Base-by-base conservation (phyloP, 2,329 filamentous ascomycete genomes). In the Dendryphion nanum region DNA sequence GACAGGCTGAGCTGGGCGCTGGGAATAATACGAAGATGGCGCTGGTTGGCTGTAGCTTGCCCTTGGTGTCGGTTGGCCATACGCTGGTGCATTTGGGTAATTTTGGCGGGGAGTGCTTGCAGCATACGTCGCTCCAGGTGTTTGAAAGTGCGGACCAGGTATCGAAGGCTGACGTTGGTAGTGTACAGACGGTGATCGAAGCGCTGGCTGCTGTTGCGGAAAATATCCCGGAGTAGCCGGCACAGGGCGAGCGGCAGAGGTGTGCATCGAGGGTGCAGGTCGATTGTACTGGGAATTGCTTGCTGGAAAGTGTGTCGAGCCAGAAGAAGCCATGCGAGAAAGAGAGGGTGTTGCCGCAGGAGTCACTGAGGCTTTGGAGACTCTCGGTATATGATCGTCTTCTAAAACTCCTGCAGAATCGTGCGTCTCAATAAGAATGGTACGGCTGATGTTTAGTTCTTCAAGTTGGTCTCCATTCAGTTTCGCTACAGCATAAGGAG, bases 381-480 rank as follows among this genome's bases (percentile, higher is more conserved):
- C 50, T 20, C 69, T 62, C 2, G 70, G 65, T 2, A 69, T 57
- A 48, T 89, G 85, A 50, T 95, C 89, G 52, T 91, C 87, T 51
- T 94, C 89, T 79, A 94, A 83, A 4, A 85, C 80, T 4, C 89
- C 89, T 46, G 78, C 79, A 62, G 86, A 86, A 54, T 89, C 81
- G 35, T 84, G 81, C 5, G 77, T 81, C 43, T 86, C 80, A 32
- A 94, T 73, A 42, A 88, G 70, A 15, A 95, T 77, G 59, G 82
- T 88, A 31, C 82, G 87, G 67, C 84, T 91, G 58, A 95, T 85
- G 45, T 87, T 83, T 33, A 95, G 72, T 41, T 89, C 86, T 19
- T 83, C 84, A n/a, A 95, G 69, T 61, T 89, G 86, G 59, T 94
- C 85, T 7, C 89, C 89, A 53, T 94, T 84, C 44, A 95, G 72